These are phyloP conservation scores for Acanthamoeba lenticulata DNA, from an alignment of 208 protist species.

Conservation along the genomic window DNA sequence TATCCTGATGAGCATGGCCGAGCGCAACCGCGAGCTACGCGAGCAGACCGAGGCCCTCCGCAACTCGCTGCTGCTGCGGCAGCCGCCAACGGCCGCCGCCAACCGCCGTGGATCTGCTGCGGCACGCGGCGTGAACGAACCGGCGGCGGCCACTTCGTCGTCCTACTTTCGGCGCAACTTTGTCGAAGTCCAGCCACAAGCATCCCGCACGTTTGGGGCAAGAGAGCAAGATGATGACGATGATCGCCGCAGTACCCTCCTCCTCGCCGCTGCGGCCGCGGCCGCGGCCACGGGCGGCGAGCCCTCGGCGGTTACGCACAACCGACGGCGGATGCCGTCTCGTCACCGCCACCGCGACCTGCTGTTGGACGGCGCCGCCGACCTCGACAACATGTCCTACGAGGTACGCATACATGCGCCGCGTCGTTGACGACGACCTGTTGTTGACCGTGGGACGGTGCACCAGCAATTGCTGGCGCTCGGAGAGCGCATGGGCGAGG, in stretches of 20 bases:
- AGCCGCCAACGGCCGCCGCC: neutral
- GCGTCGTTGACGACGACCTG: neutral
- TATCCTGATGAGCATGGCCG: neutral
- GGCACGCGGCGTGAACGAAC: too few species aligned
- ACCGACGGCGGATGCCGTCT: neutral
- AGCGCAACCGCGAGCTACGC: neutral
- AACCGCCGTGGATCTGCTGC: neutral
- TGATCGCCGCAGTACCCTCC: neutral
- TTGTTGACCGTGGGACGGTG: neutral
- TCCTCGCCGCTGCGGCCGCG: neutral
- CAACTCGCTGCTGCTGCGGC: neutral
- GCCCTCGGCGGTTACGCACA: neutral
- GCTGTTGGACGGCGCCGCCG: neutral
- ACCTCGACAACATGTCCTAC: neutral
- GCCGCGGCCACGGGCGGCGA: neutral
- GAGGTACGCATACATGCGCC: neutral
- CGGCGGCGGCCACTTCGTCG: neutral
- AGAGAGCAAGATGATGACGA: too few species aligned
- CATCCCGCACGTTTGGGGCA: too few species aligned
- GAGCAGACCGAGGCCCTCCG: neutral
- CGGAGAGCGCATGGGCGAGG: neutral
- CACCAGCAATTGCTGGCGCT: neutral
- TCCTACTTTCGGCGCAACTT: neutral
- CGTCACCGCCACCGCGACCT: neutral
- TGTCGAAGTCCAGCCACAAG: too few species aligned